A percentile compares a stretch with the other conserved stretches of the same genome.
Evolutionary conservation across 1,139 yeast species (phyloP).

Genomic region (Saccharomyces hybrid): DNA sequence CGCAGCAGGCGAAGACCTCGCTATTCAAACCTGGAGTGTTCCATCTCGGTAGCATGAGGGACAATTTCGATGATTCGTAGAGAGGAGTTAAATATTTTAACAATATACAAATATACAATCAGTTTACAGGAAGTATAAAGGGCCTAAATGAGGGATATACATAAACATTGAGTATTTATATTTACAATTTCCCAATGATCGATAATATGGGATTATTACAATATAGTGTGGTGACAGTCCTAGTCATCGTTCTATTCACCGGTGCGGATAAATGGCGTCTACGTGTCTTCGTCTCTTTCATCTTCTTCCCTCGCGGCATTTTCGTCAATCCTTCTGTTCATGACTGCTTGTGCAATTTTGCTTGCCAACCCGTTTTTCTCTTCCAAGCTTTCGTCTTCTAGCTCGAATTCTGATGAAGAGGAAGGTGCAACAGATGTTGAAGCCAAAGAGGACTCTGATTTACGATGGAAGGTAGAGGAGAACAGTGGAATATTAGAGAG

Average conservation of each 20-base stretch:
- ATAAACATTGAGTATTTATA: background rate
- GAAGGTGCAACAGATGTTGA: constrained; percentile 11
- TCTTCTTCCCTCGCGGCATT: constrained; percentile 1
- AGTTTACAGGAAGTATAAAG: background rate
- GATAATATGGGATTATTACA: background rate
- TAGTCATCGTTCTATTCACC: background rate
- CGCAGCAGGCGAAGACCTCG: too few species aligned
- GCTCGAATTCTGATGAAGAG: constrained; percentile 18
- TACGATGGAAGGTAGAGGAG: constrained; percentile 15
- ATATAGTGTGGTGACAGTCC: background rate
- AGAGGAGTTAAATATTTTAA: background rate
- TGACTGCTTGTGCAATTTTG: constrained; percentile 24
- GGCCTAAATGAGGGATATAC: background rate
- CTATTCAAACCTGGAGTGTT: background rate
- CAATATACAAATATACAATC: background rate
- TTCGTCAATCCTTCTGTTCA: constrained; percentile 17
- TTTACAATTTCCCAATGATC: background rate
- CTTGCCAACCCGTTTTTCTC: constrained; percentile 14
- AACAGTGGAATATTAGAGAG: constrained; percentile 31
- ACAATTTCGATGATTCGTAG: background rate
- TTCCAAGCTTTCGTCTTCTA: constrained; percentile 12
- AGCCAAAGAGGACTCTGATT: constrained; percentile 10
- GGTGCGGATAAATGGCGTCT: background rate
- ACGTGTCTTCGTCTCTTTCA: background rate
- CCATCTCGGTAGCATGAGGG: background rate